These are phyloP conservation scores for Candida incommunis DNA, from an alignment of 805 yeast genomes.

Conservation along the genomic window DNA sequence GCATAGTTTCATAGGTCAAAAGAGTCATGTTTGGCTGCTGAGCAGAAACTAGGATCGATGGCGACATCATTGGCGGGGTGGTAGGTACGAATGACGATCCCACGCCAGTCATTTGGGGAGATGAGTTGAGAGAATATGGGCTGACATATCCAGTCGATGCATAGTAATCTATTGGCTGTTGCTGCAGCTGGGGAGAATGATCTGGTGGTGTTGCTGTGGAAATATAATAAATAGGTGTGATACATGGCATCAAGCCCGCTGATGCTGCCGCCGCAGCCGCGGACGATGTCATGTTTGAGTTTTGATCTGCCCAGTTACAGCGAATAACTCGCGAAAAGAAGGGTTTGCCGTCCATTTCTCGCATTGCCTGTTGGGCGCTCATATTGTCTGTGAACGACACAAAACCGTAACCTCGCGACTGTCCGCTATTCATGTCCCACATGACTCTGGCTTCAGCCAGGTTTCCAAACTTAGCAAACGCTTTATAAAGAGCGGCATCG, in stretches of 20 bases:
- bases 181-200: too few species aligned
- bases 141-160: background rate
- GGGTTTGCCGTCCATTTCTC: constrained; percentile 68
- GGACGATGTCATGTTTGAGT: background rate
- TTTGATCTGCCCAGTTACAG: constrained; percentile 81
- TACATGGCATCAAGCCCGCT: background rate
- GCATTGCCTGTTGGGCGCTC: constrained; percentile 82
- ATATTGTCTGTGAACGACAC: constrained; percentile 82
- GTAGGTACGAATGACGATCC: background rate
- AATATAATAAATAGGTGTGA: background rate
- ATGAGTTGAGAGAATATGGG: background rate
- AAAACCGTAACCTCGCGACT: constrained; percentile 91
- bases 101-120: background rate
- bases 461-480: constrained; percentile 45
- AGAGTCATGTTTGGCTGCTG: background rate
- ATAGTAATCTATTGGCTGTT: background rate
- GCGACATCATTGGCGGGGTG: background rate
- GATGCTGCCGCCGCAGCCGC: background rate
- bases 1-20: background rate
- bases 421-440: constrained; percentile 98
- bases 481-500: constrained; percentile 50
- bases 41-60: background rate
- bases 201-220: background rate
- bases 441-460: constrained; percentile 77
- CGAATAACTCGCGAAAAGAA: constrained; percentile 58